Percentiles rank a stretch among this genome's conserved stretches.
Evolutionary conservation across 2,329 filamentous ascomycete genomes (phyloP).

Genomic region (Penicillium sp.): DNA sequence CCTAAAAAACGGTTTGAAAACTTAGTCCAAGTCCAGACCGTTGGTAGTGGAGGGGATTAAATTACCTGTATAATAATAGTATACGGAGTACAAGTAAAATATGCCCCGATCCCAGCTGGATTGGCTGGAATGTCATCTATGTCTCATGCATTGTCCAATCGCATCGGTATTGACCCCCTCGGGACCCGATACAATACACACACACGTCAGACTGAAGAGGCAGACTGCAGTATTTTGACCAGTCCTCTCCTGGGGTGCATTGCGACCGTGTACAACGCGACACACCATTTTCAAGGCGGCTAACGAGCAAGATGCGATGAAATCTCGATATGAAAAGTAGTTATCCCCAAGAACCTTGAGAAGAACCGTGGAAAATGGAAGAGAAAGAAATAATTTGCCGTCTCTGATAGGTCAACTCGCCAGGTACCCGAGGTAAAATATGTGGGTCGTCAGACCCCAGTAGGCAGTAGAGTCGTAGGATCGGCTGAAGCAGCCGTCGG

Average conservation of each 20-base stretch:
- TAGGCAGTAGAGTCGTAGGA: not conserved
- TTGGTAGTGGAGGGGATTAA: not conserved
- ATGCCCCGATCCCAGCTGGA: not conserved
- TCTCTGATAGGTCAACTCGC: not conserved
- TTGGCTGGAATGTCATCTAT: not conserved
- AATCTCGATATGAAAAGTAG: not conserved
- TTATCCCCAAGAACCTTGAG: not conserved
- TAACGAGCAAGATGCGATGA: not conserved
- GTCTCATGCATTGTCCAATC: constrained; percentile 2
- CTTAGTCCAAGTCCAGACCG: constrained; percentile 1
- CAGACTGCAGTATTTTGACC: constrained; percentile 2
- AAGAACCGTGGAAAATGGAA: not conserved
- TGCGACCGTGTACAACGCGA: not conserved
- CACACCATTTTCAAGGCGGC: not conserved
- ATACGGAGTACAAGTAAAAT: not conserved
- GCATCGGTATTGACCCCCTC: not conserved
- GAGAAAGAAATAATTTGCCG: not conserved
- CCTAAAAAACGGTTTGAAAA: constrained; percentile 1
- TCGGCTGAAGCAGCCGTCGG: constrained; percentile 2
- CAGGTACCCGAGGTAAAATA: not conserved
- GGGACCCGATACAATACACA: not conserved
- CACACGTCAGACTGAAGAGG: not conserved
- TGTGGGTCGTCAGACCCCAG: not conserved
- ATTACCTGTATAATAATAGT: not conserved
- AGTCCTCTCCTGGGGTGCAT: not conserved